Evolutionary conservation across 1,284 basidiomycete species (phyloP).

Genomic region (Apiotrichum brassicae): DNA sequence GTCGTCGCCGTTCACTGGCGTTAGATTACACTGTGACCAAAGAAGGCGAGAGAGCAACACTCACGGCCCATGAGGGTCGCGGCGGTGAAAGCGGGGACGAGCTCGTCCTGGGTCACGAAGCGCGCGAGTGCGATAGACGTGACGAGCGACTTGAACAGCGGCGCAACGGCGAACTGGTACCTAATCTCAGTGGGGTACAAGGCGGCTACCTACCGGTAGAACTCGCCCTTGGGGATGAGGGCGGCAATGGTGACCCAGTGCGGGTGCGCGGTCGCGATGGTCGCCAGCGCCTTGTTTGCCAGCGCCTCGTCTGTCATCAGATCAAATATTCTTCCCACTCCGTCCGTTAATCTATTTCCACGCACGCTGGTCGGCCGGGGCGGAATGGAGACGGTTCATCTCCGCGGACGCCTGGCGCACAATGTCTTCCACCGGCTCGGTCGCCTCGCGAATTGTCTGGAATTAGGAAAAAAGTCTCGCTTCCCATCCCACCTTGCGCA

Average conservation of each 20-base stretch:
- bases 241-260: constrained; percentile 36
- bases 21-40: not conserved
- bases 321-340: no score
- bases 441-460: constrained; percentile 40
- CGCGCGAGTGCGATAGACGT: constrained; percentile 38
- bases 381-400: constrained; percentile 43
- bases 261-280: constrained; percentile 24
- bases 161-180: constrained; percentile 39
- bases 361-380: constrained; percentile 35
- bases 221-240: constrained; percentile 43
- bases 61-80: constrained; percentile 41
- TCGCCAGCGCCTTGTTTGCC: constrained; percentile 32
- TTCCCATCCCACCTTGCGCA: constrained; percentile 45
- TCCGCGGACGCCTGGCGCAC: constrained; percentile 35
- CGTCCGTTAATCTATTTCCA: not conserved
- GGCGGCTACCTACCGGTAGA: constrained; percentile 34
- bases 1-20: constrained; percentile 34
- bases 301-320: constrained; percentile 33
- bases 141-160: constrained; percentile 36
- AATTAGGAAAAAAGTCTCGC: constrained; percentile 2
- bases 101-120: constrained; percentile 43
- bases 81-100: constrained; percentile 37
- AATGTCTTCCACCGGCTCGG: constrained; percentile 43
- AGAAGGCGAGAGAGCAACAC: constrained; percentile 8
- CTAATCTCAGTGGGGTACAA: constrained; percentile 18